Evolutionary conservation across 495 filamentous ascomycete species (phyloP), one percentile per base, ranked within the genome.

Genomic region (Antarctomyces pellizariae): DNA sequence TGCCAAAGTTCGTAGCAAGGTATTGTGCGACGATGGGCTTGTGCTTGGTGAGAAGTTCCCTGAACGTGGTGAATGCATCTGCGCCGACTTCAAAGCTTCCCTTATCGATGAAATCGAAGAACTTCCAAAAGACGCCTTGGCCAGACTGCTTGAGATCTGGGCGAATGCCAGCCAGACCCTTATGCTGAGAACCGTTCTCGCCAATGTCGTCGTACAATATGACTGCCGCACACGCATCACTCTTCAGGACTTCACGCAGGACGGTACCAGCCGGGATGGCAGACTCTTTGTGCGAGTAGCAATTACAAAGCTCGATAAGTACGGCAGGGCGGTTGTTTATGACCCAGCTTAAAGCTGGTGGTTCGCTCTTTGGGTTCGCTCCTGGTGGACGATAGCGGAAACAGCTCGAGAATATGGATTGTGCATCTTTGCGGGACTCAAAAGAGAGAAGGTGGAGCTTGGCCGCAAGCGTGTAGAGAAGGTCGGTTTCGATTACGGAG

Each of bases 71-170:
- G 41, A 95, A 99, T 1, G 89, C 83, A 54, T 95, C 89, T 16
- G 89, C 83, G 39, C 80, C 83, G 32, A 95, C 75, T 53, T 99
- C 89, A 46, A 99, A 99, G 10, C 72, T 79, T 33, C 78, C 72
- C 41, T 74, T 70, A 45, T 95, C 79, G 31, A 99, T 91, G 76
- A 83, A 99, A 25, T 76, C 64, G 42, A 99, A 99, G 50, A 95
- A 95, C n/a, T 59, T 65, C 89, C 89, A 99, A 44, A 99, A 93
- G 1, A 92, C 64, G 0, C 83, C 83, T 8, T 63, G 56, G 10
- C 80, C 80, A 7, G 54, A 67, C 35, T 79, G 71, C 16, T 56
- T 63, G 7, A 59, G 46, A 14, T 68, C 64, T 12, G 64, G 59
- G 36, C 80, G 67, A 30, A 89, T 64, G 1, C 62, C 69, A 2